A percentile compares a stretch with the other conserved stretches of the same genome.
Conservation (phyloP, 2,329 filamentous ascomycete species). For the Didymella arachidicola region DNA sequence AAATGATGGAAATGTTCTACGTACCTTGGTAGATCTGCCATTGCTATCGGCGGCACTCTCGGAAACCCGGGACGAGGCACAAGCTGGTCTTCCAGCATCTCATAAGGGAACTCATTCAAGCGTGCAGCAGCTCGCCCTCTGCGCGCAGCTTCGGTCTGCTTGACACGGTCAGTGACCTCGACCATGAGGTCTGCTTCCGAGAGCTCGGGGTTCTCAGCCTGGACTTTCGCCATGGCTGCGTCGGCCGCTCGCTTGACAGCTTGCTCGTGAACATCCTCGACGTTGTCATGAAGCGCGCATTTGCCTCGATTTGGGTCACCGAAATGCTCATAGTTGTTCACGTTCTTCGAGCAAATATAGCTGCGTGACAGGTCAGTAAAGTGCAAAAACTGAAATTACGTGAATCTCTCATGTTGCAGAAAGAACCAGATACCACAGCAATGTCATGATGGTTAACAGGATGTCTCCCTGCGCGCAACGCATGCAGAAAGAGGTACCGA, state of each 20-base stretch:
- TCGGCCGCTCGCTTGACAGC: constrained; percentile 71
- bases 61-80: constrained; percentile 8
- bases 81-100: constrained; percentile 33
- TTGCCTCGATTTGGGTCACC: constrained; percentile 53
- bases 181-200: constrained; percentile 66
- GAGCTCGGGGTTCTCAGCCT: constrained; percentile 68
- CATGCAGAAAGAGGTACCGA: too few relatives aligned
- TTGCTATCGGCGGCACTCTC: neutral
- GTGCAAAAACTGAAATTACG: neutral
- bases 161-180: constrained; percentile 62
- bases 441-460: too few relatives aligned
- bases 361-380: constrained; percentile 49
- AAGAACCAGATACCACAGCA: too few relatives aligned
- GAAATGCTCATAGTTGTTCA: constrained; percentile 75
- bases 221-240: constrained; percentile 63
- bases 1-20: constrained; percentile 3
- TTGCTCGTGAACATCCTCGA: constrained; percentile 65
- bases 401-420: too few relatives aligned
- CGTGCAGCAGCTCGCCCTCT: constrained; percentile 25
- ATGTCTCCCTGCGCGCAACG: too few relatives aligned
- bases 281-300: constrained; percentile 73
- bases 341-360: constrained; percentile 73
- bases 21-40: constrained; percentile 2
- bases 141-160: constrained; percentile 41
- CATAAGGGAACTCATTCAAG: constrained; percentile 30